phyloP scores from a whole-genome alignment of 202 grass and related monocot species.

The Dendrocalamus latiflorus region DNA sequence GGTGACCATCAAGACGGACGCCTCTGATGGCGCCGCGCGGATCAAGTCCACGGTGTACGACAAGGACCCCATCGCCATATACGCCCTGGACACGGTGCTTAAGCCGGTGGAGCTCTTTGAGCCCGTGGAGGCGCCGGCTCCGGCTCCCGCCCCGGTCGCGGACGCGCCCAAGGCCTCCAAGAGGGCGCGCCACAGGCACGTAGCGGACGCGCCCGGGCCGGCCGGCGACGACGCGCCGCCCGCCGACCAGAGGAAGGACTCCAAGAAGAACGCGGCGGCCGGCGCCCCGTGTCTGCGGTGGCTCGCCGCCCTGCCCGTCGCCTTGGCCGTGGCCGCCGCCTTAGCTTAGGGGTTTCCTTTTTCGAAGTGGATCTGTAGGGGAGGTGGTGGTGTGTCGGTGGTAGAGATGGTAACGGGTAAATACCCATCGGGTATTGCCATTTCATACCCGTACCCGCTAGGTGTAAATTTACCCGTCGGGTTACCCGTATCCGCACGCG shows the following conservation, averaged over 20 bases:
- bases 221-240: conserved; percentile 14
- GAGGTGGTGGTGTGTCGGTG: conserved; percentile 17
- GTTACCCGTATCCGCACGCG: too few relatives aligned
- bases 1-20: conserved; percentile 54
- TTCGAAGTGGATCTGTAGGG: conserved; percentile 4
- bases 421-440: too few relatives aligned
- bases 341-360: conserved; percentile 23
- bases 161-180: conserved; percentile 37
- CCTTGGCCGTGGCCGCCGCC: background rate
- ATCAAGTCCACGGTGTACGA: conserved; percentile 46
- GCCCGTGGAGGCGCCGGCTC: conserved; percentile 10
- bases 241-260: conserved; percentile 47
- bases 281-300: conserved; percentile 20
- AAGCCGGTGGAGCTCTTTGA: conserved; percentile 69
- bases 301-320: conserved; percentile 2
- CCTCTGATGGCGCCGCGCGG: conserved; percentile 24
- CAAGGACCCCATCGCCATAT: conserved; percentile 64
- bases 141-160: conserved; percentile 17
- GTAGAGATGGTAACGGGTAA: too few relatives aligned
- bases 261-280: conserved; percentile 33
- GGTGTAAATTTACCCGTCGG: too few relatives aligned
- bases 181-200: conserved; percentile 4
- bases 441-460: too few relatives aligned
- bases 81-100: conserved; percentile 51
- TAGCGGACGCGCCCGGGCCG: conserved; percentile 41